Percentiles rank a stretch among this genome's conserved stretches.
These are phyloP conservation scores for Ophiostoma quercus DNA, from an alignment of 2,329 filamentous ascomycete species.

Conservation along the genomic window DNA sequence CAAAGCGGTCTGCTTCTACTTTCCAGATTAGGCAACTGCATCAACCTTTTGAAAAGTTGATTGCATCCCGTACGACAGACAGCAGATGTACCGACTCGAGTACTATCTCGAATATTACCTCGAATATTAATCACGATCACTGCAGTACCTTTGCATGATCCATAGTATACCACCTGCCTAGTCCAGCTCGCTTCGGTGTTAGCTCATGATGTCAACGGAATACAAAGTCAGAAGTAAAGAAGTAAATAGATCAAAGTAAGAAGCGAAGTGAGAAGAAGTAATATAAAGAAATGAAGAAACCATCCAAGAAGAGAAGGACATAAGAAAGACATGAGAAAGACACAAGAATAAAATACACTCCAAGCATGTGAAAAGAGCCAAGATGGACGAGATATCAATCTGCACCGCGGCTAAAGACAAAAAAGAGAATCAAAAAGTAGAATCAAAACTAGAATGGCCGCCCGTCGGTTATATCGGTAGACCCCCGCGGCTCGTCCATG, in stretches of 20 bases:
- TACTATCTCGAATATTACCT: too few relatives aligned
- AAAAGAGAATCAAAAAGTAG: too few relatives aligned
- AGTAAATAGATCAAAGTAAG: too few relatives aligned
- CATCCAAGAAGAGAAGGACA: not conserved
- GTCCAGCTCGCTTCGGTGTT: slow-evolving; percentile 13
- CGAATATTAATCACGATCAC: not conserved
- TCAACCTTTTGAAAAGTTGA: not conserved
- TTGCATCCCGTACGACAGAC: not conserved
- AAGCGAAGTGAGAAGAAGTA: not conserved
- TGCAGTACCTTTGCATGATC: not conserved
- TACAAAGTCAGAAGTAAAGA: too few relatives aligned
- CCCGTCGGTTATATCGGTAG: not conserved
- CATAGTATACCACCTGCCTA: slow-evolving; percentile 9
- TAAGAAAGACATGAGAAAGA: not conserved
- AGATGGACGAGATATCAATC: not conserved
- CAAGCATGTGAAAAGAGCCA: not conserved
- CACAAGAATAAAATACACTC: not conserved
- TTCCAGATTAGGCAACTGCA: not conserved
- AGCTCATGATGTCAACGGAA: too few relatives aligned
- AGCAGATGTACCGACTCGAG: not conserved
- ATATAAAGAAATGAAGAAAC: not conserved
- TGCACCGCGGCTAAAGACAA: not conserved
- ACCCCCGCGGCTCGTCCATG: not conserved
- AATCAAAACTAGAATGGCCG: not conserved
- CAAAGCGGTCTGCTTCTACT: not conserved